Evolutionary conservation across 73 alveolate species (phyloP).

Genomic region (Paramecium tetraurelia): DNA sequence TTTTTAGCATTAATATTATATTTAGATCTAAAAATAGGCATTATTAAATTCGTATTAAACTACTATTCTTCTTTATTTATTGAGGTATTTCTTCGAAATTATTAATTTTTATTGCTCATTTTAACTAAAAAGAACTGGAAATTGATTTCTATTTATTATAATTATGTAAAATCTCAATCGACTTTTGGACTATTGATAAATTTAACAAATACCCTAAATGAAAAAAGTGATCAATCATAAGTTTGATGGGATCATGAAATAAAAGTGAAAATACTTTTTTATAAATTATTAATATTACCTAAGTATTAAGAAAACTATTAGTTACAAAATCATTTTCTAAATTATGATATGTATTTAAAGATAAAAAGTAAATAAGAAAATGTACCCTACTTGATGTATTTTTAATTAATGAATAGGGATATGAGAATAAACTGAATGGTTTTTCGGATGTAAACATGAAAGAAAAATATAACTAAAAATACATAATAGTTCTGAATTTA

Average conservation of each 20-base stretch:
- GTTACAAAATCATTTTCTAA: not conserved
- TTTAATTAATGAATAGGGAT: not conserved
- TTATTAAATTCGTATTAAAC: not conserved
- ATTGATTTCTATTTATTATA: not conserved
- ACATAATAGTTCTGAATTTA: no score
- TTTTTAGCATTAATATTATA: constrained; percentile 17
- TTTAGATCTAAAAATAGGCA: not conserved
- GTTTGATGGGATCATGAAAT: not conserved
- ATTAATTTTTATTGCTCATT: not conserved
- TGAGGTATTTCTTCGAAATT: not conserved
- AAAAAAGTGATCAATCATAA: no score
- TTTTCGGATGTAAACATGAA: not conserved
- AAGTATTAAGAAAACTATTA: not conserved
- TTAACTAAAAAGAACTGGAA: not conserved
- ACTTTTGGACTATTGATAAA: no score
- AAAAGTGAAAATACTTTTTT: not conserved
- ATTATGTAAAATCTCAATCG: not conserved
- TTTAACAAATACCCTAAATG: no score
- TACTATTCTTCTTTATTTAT: not conserved
- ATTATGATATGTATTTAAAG: not conserved
- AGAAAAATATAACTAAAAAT: no score
- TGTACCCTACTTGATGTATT: not conserved
- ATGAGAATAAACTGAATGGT: not conserved
- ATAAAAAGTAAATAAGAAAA: not conserved
- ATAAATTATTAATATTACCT: not conserved